A percentile compares a stretch with the other conserved stretches of the same genome.
These are phyloP conservation scores for Schwanniomyces occidentalis DNA, from an alignment of 805 yeast species.

Conservation along the genomic window DNA sequence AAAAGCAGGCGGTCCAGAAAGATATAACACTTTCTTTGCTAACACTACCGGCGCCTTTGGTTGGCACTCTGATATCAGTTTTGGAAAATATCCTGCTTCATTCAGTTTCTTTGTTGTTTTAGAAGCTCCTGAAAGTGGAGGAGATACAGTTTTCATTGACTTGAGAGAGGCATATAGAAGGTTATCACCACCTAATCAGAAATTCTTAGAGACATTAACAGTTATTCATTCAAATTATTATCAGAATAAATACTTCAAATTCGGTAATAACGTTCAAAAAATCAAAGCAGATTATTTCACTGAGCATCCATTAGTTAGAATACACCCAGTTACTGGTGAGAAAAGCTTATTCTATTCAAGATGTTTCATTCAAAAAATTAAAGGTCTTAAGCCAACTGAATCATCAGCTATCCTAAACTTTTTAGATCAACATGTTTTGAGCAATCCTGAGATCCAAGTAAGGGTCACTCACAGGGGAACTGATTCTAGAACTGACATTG, in stretches of 20 bases:
- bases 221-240: conserved; percentile 23
- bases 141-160: conserved; percentile 27
- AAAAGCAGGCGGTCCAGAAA: conserved; percentile 18
- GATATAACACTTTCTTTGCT: conserved; percentile 17
- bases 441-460: conserved; percentile 26
- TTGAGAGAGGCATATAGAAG: conserved; percentile 25
- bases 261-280: conserved; percentile 14
- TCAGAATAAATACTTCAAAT: conserved; percentile 17
- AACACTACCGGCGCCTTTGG: conserved; percentile 9
- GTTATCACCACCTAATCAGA: conserved; percentile 22
- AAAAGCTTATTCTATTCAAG: conserved; percentile 23
- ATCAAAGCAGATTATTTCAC: conserved; percentile 20
- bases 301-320: conserved; percentile 28
- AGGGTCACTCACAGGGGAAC: conserved; percentile 26
- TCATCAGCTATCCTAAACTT: conserved; percentile 22
- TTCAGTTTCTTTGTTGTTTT: conserved; percentile 25
- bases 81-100: conserved; percentile 25
- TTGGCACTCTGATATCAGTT: conserved; percentile 28
- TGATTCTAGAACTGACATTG: conserved; percentile 22
- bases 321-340: conserved; percentile 29
- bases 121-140: conserved; percentile 27
- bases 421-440: conserved; percentile 20
- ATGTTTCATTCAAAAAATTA: conserved; percentile 21
- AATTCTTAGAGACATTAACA: conserved; percentile 22
- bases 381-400: conserved; percentile 23